Evolutionary conservation across 139 green algal species (phyloP).

Genomic region (Volvox reticuliferus): DNA sequence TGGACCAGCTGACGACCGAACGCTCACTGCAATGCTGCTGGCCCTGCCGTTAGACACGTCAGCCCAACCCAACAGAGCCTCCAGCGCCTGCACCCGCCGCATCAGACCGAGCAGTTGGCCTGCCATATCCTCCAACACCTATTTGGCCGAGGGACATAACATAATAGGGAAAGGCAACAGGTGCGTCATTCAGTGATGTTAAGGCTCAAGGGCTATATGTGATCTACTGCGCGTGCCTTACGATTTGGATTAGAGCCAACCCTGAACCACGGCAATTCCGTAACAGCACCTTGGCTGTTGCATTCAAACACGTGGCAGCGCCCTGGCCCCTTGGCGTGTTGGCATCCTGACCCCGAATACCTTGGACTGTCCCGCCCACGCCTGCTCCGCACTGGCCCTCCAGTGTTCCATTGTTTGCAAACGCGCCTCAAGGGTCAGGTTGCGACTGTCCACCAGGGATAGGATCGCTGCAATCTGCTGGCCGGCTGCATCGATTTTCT

Average conservation of each 20-base stretch:
- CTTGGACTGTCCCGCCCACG: constrained; percentile 28
- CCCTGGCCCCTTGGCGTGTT: too few relatives aligned
- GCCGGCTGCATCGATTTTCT: constrained; percentile 31
- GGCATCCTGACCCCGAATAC: not conserved
- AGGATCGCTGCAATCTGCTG: constrained; percentile 43
- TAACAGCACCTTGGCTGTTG: too few relatives aligned
- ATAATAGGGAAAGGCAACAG: too few relatives aligned
- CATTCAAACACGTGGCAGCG: too few relatives aligned
- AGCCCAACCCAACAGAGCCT: not conserved
- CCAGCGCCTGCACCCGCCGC: constrained; percentile 11
- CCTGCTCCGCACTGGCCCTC: not conserved
- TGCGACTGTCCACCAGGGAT: constrained; percentile 34
- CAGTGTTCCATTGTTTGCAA: constrained; percentile 19
- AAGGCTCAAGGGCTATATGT: too few relatives aligned
- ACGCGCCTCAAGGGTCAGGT: constrained; percentile 13
- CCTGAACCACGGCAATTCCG: too few relatives aligned
- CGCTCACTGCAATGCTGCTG: not conserved
- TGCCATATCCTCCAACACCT: constrained; percentile 12
- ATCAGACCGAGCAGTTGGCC: constrained; percentile 1
- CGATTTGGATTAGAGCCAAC: too few relatives aligned
- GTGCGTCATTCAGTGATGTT: too few relatives aligned
- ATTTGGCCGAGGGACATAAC: not conserved
- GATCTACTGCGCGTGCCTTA: too few relatives aligned
- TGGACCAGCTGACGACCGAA: not conserved
- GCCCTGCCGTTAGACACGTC: not conserved